A percentile compares a stretch with the other conserved stretches of the same genome.
These are phyloP conservation scores for Bipolaris victoriae DNA, from an alignment of 2,329 filamentous ascomycete species.

Conservation along the genomic window DNA sequence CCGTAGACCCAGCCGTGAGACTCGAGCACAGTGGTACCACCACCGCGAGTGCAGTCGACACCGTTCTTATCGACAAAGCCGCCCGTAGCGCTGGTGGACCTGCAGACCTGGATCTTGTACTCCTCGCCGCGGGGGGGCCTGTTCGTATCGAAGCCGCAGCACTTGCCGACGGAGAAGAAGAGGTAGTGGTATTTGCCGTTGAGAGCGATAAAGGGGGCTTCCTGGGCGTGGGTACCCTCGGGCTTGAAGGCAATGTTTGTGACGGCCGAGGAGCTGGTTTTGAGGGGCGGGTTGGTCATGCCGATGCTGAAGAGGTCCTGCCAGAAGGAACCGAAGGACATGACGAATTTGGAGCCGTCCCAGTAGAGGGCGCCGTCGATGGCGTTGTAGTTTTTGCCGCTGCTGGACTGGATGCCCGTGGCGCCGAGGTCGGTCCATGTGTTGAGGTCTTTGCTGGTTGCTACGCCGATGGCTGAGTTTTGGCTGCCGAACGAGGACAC, in stretches of 20 bases:
- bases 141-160: slow-evolving; percentile 64
- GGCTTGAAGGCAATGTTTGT: slow-evolving; percentile 63
- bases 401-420: slow-evolving; percentile 55
- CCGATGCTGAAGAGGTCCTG: slow-evolving; percentile 65
- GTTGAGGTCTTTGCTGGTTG: slow-evolving; percentile 58
- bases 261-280: slow-evolving; percentile 37
- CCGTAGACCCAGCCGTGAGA: slow-evolving; percentile 67
- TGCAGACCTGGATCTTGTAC: slow-evolving; percentile 70
- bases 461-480: slow-evolving; percentile 66
- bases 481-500: slow-evolving; percentile 69
- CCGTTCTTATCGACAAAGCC: slow-evolving; percentile 64
- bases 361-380: slow-evolving; percentile 60
- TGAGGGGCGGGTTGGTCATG: slow-evolving; percentile 51
- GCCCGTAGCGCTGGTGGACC: slow-evolving; percentile 59
- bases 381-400: slow-evolving; percentile 54
- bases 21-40: slow-evolving; percentile 66
- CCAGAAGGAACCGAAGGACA: slow-evolving; percentile 75
- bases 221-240: slow-evolving; percentile 59
- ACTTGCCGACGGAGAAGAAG: slow-evolving; percentile 66
- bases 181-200: slow-evolving; percentile 67
- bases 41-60: slow-evolving; percentile 59
- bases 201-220: slow-evolving; percentile 64
- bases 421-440: slow-evolving; percentile 66
- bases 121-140: slow-evolving; percentile 64
- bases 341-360: slow-evolving; percentile 54